Base-by-base conservation (phyloP, 768 basidiomycete species). In the Termitomyces sp. region DNA sequence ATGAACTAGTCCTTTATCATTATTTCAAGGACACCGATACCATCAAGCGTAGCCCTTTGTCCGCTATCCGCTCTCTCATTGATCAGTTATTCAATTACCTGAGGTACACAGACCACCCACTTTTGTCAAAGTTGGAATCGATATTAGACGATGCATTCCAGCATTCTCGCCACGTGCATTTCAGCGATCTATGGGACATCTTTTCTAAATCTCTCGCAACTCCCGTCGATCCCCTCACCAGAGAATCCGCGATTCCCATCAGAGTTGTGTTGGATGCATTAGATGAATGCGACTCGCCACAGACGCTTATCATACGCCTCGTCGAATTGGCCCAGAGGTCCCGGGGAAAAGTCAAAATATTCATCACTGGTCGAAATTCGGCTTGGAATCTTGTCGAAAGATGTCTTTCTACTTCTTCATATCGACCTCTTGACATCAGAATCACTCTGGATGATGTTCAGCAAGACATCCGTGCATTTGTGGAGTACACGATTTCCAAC, bases 11-110 rank as follows among this genome's bases (percentile, higher is more conserved):
- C 24, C 61, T 51, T 24, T 62, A 58, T 36, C 57, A 55, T 32
- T 55, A 18, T 28, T 59, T 59, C 52, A 55, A 48, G 38, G 22
- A 28, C n/a, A 55, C 28, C 16, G 54, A 51, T 24, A 50, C 13
- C 38, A 13, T 20, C 46, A 63, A 54, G 35, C 24, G 33, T 46
- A 48, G 57, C 7, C 11, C 44, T n/a, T 22, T 61, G 39, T 35
- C 55, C 16, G 55, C 60, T 28, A 42, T 53, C 8, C 53, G 44
- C n/a, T 53, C 59, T 12, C 22, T 60, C 13, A 22, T 60, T 38
- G 55, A 57, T 40, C 56, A 52, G 39, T 18, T 56, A 2, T 45
- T 38, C 28, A 4, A 48, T 7, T 35, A 60, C 13, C 33, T 60
- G 9, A 9, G 15, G 11, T 9, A 3, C n/a, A 45, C 16, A 18